Evolutionary conservation across 179 eudicot genomes (phyloP), one percentile per base, ranked within the genome.

Genomic region (Amaranthus tricolor): DNA sequence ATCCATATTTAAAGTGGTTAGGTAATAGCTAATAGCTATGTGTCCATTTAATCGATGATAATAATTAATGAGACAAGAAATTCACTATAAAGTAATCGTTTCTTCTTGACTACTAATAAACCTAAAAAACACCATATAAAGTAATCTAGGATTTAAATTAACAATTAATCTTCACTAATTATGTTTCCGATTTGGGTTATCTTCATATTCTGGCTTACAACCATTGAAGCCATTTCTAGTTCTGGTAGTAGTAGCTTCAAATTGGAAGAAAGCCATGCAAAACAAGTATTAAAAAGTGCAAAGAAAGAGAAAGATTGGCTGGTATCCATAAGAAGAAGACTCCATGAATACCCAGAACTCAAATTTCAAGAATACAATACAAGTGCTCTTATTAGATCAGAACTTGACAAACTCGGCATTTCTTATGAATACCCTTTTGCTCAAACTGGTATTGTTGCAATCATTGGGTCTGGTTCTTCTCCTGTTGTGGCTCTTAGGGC

Each of bases 401-500:
- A 89, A 61, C 94, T 91, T 62, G 90, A 91, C 57, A 84, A 75
- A 7, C 76, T 93, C 60, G 94, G 92, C 55, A 79, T 93, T 21
- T 63, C 63, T 20, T 93, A 87, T 75, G 81, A 84, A 44, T 86
- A 86, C 91, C 98, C 96, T 24, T 78, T 89, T 78, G 96, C 96
- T 16, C 77, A 86, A 80, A 93, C 98, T 49, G 98, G 98, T 14
- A 12, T 93, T 69, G 92, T 93, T 60, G 98, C 96, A 12, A 84
- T 77, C 49, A 80, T 93, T 49, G 98, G 96, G 43, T 80, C 91
- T 13, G 90, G 92, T 24, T 82, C 72, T 12, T 73, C 83, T 5
- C 98, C 96, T 5, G 81, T 91, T 67, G 98, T 93, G 13, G 98
- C 98, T 75, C 87, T 91, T 21, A 80, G 96, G 64, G 96, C 97